A percentile compares a stretch with the other conserved stretches of the same genome.
phyloP scores from a whole-genome alignment of 208 protist genomes.

The Trypanosoma platydactyli region DNA sequence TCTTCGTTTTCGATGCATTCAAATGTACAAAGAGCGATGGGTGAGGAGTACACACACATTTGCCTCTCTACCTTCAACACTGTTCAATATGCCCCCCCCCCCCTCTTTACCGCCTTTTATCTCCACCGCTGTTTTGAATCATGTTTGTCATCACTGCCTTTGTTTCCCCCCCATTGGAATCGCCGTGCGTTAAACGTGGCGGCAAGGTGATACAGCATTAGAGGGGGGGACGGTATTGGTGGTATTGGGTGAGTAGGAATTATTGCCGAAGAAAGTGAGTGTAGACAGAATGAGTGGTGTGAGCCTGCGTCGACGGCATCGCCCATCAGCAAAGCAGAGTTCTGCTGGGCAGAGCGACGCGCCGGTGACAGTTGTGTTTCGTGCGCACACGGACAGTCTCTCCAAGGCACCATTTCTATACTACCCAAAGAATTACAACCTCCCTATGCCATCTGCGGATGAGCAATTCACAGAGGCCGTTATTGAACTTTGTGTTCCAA shows the following conservation, averaged over 20 bases:
- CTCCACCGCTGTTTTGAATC: too few relatives aligned
- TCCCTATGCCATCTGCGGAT: slow-evolving; percentile 23
- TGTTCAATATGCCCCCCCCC: too few relatives aligned
- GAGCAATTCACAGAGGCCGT: slow-evolving; percentile 26
- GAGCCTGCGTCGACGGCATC: slow-evolving; percentile 42
- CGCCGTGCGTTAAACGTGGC: too few relatives aligned
- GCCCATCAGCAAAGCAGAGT: slow-evolving; percentile 35
- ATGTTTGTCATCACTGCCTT: too few relatives aligned
- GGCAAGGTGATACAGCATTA: too few relatives aligned
- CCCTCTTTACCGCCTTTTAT: too few relatives aligned
- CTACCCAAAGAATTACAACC: slow-evolving; percentile 71
- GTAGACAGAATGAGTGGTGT: slow-evolving; percentile 30
- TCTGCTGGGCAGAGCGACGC: slow-evolving; percentile 41
- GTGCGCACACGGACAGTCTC: slow-evolving; percentile 56
- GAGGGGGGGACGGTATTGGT: too few relatives aligned
- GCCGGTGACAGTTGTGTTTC: slow-evolving; percentile 76
- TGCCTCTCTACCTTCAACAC: too few relatives aligned
- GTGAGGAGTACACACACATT: too few relatives aligned
- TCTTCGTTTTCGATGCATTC: too few relatives aligned
- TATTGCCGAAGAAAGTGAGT: neutral
- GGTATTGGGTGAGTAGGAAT: neutral
- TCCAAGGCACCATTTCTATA: slow-evolving; percentile 75
- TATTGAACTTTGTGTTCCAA: slow-evolving; percentile 25
- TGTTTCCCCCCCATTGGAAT: too few relatives aligned
- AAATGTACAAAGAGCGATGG: too few relatives aligned